A percentile compares a stretch with the other conserved stretches of the same genome.
These are phyloP conservation scores for Exophiala sp. DNA, from an alignment of 2,329 filamentous ascomycete genomes.

Conservation along the genomic window DNA sequence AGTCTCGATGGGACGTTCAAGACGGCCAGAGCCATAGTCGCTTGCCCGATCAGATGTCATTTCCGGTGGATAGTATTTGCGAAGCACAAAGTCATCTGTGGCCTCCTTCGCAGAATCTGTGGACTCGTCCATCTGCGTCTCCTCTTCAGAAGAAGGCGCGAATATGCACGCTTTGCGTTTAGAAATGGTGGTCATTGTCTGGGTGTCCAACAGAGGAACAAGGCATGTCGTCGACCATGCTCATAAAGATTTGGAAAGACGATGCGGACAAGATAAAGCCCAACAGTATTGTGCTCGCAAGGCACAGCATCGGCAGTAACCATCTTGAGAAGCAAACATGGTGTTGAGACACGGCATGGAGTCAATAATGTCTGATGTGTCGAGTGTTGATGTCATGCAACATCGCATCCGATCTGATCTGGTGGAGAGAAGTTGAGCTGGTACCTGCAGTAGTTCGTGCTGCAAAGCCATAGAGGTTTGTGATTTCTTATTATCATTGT, in stretches of 20 bases:
- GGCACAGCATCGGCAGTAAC: too few species aligned
- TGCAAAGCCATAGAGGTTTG: too few species aligned
- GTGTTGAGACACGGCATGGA: neutral
- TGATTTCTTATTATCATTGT: too few species aligned
- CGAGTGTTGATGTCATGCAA: constrained; percentile 5
- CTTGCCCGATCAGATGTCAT: constrained; percentile 74
- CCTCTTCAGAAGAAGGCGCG: neutral
- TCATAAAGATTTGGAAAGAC: neutral
- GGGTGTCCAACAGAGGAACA: neutral
- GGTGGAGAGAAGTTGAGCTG: too few species aligned
- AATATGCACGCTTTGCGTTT: constrained; percentile 14
- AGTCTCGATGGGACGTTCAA: constrained; percentile 67
- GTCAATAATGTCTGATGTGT: neutral
- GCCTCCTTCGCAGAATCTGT: constrained; percentile 28
- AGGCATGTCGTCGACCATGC: neutral
- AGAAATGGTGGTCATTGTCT: constrained; percentile 1
- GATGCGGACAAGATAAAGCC: too few species aligned
- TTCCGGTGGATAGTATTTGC: constrained; percentile 75
- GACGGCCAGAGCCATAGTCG: constrained; percentile 63
- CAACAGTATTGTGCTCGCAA: too few species aligned
- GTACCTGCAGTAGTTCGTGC: too few species aligned
- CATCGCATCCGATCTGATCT: neutral
- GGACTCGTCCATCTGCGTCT: neutral
- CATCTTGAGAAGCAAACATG: too few species aligned
- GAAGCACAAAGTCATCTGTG: constrained; percentile 58